These are phyloP conservation scores for Pleurotus tuber-regium DNA, from an alignment of 768 basidiomycete genomes.

Conservation along the genomic window DNA sequence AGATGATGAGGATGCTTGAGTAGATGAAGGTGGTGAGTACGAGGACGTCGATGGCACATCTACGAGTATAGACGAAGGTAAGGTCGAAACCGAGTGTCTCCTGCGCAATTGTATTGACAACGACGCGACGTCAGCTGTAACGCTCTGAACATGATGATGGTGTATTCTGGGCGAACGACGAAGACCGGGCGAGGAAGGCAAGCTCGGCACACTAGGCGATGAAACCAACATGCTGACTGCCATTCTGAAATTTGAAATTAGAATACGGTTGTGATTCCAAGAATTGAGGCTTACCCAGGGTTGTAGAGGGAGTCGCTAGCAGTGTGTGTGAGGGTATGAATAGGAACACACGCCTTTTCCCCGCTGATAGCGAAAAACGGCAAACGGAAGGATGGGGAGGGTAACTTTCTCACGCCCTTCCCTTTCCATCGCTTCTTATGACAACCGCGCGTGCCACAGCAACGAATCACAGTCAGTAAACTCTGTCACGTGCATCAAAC, in stretches of 20 bases:
- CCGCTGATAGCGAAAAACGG: neutral
- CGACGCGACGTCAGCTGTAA: neutral
- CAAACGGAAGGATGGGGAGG: neutral
- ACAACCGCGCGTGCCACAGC: neutral
- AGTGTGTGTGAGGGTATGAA: neutral
- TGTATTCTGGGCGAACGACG: neutral
- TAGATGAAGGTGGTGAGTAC: too few relatives aligned
- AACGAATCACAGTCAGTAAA: neutral
- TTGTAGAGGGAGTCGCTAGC: neutral
- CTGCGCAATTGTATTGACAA: neutral
- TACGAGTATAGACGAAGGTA: neutral
- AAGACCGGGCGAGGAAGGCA: neutral
- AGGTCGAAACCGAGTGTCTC: too few relatives aligned
- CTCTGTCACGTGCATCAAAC: neutral
- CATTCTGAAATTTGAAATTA: neutral
- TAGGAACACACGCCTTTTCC: neutral
- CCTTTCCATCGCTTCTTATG: constrained; percentile 3
- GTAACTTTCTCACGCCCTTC: constrained; percentile 2
- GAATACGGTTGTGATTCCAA: neutral
- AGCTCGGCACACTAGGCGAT: neutral
- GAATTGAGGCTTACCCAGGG: neutral
- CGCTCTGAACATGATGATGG: neutral
- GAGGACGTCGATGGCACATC: too few relatives aligned
- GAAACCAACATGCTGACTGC: neutral
- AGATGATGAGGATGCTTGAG: neutral